These are phyloP conservation scores for Anthracocystis setariae DNA, from an alignment of 1,284 basidiomycete genomes.

Conservation along the genomic window DNA sequence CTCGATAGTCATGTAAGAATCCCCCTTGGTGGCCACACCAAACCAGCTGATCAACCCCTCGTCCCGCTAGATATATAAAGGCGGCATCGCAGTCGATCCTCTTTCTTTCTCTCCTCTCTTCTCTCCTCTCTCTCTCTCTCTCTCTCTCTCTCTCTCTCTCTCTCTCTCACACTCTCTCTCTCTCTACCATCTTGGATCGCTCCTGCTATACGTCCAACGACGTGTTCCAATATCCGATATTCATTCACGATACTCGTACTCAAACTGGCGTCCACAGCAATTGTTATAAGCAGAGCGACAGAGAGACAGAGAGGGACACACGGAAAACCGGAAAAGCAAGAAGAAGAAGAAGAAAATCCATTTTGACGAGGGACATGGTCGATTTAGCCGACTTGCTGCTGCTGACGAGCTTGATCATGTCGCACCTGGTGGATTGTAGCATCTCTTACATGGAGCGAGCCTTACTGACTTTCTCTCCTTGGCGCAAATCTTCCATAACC, in stretches of 20 bases:
- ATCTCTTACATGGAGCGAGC: conserved; percentile 22
- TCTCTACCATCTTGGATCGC: neutral
- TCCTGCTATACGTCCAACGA: neutral
- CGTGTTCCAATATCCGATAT: neutral
- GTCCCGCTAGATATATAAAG: too few relatives aligned
- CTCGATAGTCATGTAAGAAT: conserved; percentile 56
- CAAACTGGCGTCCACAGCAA: too few relatives aligned
- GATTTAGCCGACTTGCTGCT: conserved; percentile 7
- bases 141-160: neutral
- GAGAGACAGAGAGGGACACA: neutral
- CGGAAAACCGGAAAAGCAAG: too few relatives aligned
- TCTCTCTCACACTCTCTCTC: neutral
- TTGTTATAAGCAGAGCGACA: too few relatives aligned
- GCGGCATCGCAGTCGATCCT: neutral
- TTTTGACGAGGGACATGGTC: conserved; percentile 1
- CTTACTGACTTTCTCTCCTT: conserved; percentile 20
- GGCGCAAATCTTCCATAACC: conserved; percentile 7
- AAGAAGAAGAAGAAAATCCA: too few relatives aligned
- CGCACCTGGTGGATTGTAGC: conserved; percentile 19
- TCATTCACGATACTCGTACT: too few relatives aligned
- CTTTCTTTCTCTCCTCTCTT: neutral
- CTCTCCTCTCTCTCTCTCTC: neutral
- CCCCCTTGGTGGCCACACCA: neutral
- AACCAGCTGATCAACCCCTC: too few relatives aligned
- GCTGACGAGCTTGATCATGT: conserved; percentile 11